These are phyloP conservation scores for Stereum hirsutum DNA, from an alignment of 1,284 basidiomycete species.

Conservation along the genomic window DNA sequence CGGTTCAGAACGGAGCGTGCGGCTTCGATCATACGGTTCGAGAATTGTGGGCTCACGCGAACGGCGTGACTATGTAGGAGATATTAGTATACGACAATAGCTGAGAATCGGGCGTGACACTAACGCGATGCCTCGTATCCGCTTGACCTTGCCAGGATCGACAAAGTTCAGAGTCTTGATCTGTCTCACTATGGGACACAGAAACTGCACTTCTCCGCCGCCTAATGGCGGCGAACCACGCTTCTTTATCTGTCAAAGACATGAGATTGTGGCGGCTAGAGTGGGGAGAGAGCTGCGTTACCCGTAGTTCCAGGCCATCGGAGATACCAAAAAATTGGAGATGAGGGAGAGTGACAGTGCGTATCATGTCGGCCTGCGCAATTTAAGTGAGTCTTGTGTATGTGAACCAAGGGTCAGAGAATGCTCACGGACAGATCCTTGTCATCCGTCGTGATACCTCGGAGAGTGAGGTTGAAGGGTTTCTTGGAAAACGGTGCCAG, in stretches of 20 bases:
- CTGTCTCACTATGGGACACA: conserved; percentile 88
- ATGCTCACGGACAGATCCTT: conserved; percentile 74
- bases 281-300: conserved; percentile 23
- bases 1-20: conserved; percentile 88
- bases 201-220: conserved; percentile 88
- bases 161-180: conserved; percentile 90
- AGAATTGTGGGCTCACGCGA: conserved; percentile 94
- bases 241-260: conserved; percentile 73
- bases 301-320: conserved; percentile 80
- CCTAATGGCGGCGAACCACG: conserved; percentile 88
- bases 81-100: conserved; percentile 3
- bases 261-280: conserved; percentile 5
- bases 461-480: conserved; percentile 72
- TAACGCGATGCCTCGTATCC: conserved; percentile 93
- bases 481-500: conserved; percentile 93
- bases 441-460: conserved; percentile 88
- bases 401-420: neutral
- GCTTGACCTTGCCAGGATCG: conserved; percentile 84
- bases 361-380: conserved; percentile 84
- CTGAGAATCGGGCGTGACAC: conserved; percentile 26
- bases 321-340: conserved; percentile 85
- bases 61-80: conserved; percentile 67
- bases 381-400: no score
- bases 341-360: conserved; percentile 90
- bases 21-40: conserved; percentile 95